Evolutionary conservation across 179 eudicot species (phyloP), one percentile per base, ranked within the genome.

Genomic region (Silene noctiflora): DNA sequence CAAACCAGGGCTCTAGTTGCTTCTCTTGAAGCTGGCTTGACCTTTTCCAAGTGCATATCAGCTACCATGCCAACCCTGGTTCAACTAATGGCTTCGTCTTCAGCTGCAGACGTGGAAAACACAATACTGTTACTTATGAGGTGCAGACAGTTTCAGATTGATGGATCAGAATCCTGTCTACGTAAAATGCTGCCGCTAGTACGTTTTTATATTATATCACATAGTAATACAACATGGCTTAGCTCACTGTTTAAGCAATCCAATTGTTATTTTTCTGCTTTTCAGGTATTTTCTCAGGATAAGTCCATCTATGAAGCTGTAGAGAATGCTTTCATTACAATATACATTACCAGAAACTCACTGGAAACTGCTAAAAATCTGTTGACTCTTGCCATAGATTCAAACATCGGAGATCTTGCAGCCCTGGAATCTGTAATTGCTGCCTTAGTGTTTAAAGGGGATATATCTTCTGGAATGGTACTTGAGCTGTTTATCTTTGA

Each of bases 131-230:
- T 94, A 80, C 90, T 94, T 74, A 94, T 94, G 98, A 89, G 98
- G 79, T 92, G 96, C 85, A 87, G 89, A 76, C 98, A 94, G 73
- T 94, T 94, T 73, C 96, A 92, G 75, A 88, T 94, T 83, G 98
- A 94, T 85, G 98, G 90, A 19, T 90, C 98, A 73, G 98, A 90
- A 81, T 84, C 86, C 74, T 89, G 94, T 84, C 96, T 94, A 13
- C 90, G 94, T 60, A 94, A 92, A 85, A 94, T 94, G 97, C 85
- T 94, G 73, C 98, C 98, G 29, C 79, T 94, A 96, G 98, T 94
- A 89, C 80, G 65, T 1, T 46, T 19, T 48, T 46, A 17, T 60
- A 31, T 16, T 51, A 6, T 71, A 71, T 25, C 21, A 53, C 71
- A 9, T 39, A 16, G 44, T 55, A 20, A 16, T 27, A 69, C 22